Percentiles rank a stretch among this genome's conserved stretches.
Evolutionary conservation across 192 early-diverging fungal genomes (phyloP).

Genomic region (Coemansia sp.): DNA sequence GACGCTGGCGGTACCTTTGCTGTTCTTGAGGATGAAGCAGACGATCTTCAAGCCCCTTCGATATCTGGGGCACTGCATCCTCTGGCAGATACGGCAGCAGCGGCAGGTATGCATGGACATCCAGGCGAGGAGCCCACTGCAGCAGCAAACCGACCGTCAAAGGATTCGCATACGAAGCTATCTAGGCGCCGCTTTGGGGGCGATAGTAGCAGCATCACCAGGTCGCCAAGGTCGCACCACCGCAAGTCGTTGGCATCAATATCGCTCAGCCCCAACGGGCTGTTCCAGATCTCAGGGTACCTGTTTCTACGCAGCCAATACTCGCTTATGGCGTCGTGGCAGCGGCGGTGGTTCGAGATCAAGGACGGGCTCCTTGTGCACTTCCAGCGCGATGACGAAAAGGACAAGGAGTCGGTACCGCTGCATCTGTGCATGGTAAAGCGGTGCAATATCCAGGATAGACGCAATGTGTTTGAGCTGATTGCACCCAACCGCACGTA

Average conservation of each 20-base stretch:
- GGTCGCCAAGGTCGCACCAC: conserved; percentile 16
- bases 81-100: no score
- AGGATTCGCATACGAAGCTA: not conserved
- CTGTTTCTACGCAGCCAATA: conserved; percentile 74
- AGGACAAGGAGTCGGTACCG: conserved; percentile 60
- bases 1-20: conserved; percentile 14
- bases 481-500: conserved; percentile 75
- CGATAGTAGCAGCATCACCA: not conserved
- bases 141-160: not conserved
- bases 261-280: conserved; percentile 39
- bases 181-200: not conserved
- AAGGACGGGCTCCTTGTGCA: conserved; percentile 61
- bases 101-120: not conserved
- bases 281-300: conserved; percentile 70
- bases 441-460: conserved; percentile 59
- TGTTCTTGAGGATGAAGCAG: conserved; percentile 22
- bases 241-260: conserved; percentile 42
- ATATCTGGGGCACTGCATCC: not conserved
- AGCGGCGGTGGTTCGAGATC: conserved; percentile 74
- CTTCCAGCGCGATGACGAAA: conserved; percentile 58
- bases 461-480: conserved; percentile 79
- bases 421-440: conserved; percentile 77
- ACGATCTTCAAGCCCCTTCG: not conserved
- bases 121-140: not conserved
- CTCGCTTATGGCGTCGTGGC: conserved; percentile 76